Percentiles rank a stretch among this genome's conserved stretches.
These are phyloP conservation scores for Colletotrichum costaricense DNA, from an alignment of 2,329 filamentous ascomycete genomes.

Conservation along the genomic window DNA sequence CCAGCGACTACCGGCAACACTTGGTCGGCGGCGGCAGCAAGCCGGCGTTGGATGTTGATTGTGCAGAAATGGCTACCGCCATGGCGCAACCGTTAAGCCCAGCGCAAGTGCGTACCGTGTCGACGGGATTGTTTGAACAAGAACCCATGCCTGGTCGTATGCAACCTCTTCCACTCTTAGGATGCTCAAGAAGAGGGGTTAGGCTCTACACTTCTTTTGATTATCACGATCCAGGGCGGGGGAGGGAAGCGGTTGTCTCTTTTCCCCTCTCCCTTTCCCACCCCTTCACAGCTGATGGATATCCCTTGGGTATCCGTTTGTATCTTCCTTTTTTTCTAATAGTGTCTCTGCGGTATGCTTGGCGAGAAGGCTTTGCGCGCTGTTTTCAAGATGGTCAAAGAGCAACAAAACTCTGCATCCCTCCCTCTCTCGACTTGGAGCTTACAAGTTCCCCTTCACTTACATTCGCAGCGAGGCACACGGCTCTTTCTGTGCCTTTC, in stretches of 20 bases:
- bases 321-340: background rate
- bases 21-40: background rate
- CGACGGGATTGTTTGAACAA: background rate
- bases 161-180: background rate
- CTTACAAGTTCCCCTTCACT: background rate
- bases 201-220: too few species aligned
- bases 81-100: background rate
- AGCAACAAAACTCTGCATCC: background rate
- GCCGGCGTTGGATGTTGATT: background rate
- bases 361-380: background rate
- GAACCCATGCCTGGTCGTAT: background rate
- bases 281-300: background rate
- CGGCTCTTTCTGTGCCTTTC: background rate
- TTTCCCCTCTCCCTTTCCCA: background rate
- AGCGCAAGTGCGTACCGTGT: background rate
- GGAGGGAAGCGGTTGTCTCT: background rate
- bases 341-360: background rate
- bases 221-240: background rate
- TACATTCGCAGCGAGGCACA: background rate
- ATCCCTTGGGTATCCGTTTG: background rate
- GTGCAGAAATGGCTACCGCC: background rate
- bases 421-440: background rate
- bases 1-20: background rate
- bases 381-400: background rate
- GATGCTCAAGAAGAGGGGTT: background rate